Evolutionary conservation across 148 eudicot species (phyloP), one percentile per base, ranked within the genome.

Genomic region (Rhododendron vialii): DNA sequence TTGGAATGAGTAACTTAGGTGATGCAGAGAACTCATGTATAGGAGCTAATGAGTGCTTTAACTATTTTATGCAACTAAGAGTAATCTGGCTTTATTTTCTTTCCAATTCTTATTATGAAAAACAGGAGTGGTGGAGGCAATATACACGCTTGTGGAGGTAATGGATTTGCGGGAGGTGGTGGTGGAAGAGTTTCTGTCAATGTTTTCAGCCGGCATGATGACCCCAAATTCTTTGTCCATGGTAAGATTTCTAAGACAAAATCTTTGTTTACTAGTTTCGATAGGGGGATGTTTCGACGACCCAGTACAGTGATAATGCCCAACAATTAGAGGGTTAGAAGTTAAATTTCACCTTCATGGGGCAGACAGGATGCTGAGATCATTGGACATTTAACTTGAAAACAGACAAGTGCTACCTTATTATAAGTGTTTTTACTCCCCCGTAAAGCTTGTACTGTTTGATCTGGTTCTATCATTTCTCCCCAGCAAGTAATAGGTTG

Each of bases 101-200:
- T 87, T n/a, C 36, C 43, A 78, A 65, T 50, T 69, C 71, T 87
- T 38, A 84, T 85, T 57, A 18, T 89, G 83, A 83, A 55, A 89
- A 84, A 86, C 96, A 96, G 99, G 98, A 90, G 86, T 45, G 99
- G 99, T 85, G 87, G 89, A 89, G 98, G 98, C 80, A 90, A 87
- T 84, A 85, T 93, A 74, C 92, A 93, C 91, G 98, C 98, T 69
- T 90, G 91, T 79, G 99, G 99, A 86, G 99, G 99, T 84, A 91
- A 93, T 89, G 99, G 99, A 84, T 95, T 95, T 91, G 99, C 94
- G 51, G 99, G 99, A 69, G 99, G 99, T 24, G 98, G 98, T 33
- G 99, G 95, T 86, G 99, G 99, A 92, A 96, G 99, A 92, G 93
- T 96, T 41, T 92, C 94, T 83, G 88, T 93, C 38, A 76, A 91